phyloP scores from a whole-genome alignment of 140 eudicot genomes.

The Anethum foeniculum region DNA sequence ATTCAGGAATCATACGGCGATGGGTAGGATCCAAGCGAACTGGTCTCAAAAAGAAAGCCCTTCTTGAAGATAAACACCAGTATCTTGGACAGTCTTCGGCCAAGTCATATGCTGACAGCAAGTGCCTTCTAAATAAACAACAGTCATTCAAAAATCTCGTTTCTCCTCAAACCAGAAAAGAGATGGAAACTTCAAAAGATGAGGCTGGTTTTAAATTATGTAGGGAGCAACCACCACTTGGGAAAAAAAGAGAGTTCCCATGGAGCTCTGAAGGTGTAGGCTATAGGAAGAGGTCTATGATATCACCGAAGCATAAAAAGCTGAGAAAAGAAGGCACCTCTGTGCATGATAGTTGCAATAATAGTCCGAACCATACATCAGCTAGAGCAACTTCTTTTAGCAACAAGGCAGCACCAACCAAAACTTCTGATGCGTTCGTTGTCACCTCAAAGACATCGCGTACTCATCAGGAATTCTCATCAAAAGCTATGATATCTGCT shows the following conservation, averaged over 20 bases:
- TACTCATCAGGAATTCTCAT: conserved; percentile 13
- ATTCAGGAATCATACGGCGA: conserved; percentile 32
- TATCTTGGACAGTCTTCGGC: conserved; percentile 8
- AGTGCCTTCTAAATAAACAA: conserved; percentile 3
- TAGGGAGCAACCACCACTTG: conserved; percentile 18
- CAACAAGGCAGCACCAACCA: conserved; percentile 8
- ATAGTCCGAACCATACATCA: conserved; percentile 7
- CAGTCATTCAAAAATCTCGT: conserved; percentile 9
- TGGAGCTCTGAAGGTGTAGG: conserved; percentile 2
- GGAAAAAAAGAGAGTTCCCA: conserved; percentile 13
- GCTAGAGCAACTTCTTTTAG: conserved; percentile 3
- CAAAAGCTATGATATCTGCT: conserved; percentile 22
- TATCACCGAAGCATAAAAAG: conserved; percentile 14
- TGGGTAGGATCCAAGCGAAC: conserved; percentile 53
- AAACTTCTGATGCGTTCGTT: conserved; percentile 7
- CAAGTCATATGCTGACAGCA: conserved; percentile 11
- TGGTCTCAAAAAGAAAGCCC: conserved; percentile 30
- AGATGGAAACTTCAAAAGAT: conserved; percentile 14
- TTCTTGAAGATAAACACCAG: conserved; percentile 11
- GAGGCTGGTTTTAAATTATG: conserved; percentile 2
- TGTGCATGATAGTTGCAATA: neutral
- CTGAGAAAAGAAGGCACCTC: conserved; percentile 11
- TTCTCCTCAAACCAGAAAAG: conserved; percentile 21
- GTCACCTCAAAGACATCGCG: conserved; percentile 18
- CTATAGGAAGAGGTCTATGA: conserved; percentile 10